Percentiles rank a stretch among this genome's conserved stretches.
These are phyloP conservation scores for Coniella lustricola DNA, from an alignment of 2,329 filamentous ascomycete genomes.

Conservation along the genomic window DNA sequence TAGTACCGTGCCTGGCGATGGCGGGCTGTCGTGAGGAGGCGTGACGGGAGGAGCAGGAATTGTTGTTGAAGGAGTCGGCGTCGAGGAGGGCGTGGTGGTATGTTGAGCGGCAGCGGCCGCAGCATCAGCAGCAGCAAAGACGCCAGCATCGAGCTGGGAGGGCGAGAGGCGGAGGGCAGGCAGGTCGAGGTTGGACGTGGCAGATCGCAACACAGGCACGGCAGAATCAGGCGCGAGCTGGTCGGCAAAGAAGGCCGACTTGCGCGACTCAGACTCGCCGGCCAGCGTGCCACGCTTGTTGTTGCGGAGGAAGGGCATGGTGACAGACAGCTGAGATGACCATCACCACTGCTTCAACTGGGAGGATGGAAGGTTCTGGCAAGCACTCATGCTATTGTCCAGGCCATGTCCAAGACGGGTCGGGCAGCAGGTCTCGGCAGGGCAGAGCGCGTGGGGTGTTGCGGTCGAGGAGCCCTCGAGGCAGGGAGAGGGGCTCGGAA, in stretches of 20 bases:
- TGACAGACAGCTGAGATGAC: constrained; percentile 19
- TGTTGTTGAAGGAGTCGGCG: constrained; percentile 13
- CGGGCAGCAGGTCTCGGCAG: not conserved
- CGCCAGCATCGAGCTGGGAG: constrained; percentile 21
- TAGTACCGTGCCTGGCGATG: constrained; percentile 15
- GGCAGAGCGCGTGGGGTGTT: too few relatives aligned
- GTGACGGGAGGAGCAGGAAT: constrained; percentile 26
- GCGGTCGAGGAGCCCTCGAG: not conserved
- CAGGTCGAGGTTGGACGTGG: constrained; percentile 12
- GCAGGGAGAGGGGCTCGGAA: too few relatives aligned
- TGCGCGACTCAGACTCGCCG: constrained; percentile 53
- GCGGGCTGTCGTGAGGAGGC: constrained; percentile 23
- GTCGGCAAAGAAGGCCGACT: constrained; percentile 37
- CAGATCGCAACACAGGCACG: constrained; percentile 17
- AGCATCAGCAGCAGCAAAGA: constrained; percentile 13
- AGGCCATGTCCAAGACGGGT: constrained; percentile 8
- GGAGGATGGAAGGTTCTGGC: not conserved
- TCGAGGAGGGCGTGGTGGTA: not conserved
- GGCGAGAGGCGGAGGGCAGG: constrained; percentile 14
- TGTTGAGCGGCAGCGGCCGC: constrained; percentile 18
- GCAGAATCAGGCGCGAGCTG: constrained; percentile 19
- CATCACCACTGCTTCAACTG: constrained; percentile 9
- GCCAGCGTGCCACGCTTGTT: constrained; percentile 53
- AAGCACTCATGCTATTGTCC: constrained; percentile 9
- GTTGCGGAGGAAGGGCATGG: constrained; percentile 52